Evolutionary conservation across 305 asterid species (phyloP).

Genomic region (Solanum hybrid): DNA sequence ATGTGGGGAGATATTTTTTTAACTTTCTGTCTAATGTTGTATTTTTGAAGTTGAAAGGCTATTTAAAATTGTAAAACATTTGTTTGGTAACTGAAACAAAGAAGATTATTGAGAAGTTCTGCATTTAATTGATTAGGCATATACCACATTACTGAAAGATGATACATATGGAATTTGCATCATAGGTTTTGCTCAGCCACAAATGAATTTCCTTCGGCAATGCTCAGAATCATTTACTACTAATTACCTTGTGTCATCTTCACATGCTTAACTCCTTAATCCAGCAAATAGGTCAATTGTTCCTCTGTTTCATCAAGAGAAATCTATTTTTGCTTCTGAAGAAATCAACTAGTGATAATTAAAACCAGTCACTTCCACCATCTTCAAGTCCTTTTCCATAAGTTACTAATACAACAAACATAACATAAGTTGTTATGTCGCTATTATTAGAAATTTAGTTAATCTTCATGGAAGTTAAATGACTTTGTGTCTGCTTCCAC

Average conservation of each 20-base stretch:
- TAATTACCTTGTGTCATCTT: neutral
- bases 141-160: neutral
- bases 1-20: neutral
- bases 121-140: neutral
- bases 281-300: neutral
- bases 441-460: neutral
- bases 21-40: neutral
- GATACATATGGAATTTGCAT: neutral
- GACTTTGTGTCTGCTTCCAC: neutral
- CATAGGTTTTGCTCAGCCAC: neutral
- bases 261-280: neutral
- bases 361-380: neutral
- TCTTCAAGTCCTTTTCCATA: neutral
- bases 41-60: neutral
- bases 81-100: neutral
- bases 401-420: neutral
- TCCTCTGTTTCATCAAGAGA: neutral
- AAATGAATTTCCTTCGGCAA: neutral
- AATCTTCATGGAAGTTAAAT: neutral
- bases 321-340: neutral
- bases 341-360: neutral
- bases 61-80: neutral
- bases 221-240: neutral
- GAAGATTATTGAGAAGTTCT: neutral
- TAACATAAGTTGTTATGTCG: neutral